Evolutionary conservation across 2,329 filamentous ascomycete genomes (phyloP), one percentile per base, ranked within the genome.

Genomic region (Magnaporthiopsis poae): DNA sequence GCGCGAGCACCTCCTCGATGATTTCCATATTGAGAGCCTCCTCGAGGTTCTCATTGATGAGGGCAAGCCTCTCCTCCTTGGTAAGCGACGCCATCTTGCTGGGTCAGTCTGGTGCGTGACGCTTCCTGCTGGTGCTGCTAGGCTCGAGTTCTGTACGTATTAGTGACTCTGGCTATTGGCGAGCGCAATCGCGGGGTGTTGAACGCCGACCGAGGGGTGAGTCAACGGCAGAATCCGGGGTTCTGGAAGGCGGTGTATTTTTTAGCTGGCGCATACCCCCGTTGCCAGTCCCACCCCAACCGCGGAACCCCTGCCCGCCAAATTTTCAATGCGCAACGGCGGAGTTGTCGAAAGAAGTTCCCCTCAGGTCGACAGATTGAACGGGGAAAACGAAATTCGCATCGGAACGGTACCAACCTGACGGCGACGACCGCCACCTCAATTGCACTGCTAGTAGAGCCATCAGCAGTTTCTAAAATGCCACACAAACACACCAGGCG

Each of bases 1-100:
- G 84, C 68, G 86, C 86, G 70, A 89, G 78, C 69, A 94, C 84
- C 62, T 86, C 82, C 75, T 92, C 86, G 74, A 95, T 90, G 69
- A 96, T 91, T 74, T 96, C 91, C 31, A 87, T 87, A 74, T 95
- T 93, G 68, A 96, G 84, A 64, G 91, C 81, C 81, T 96, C 92
- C 69, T 88, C 86, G 68, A 96, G 82, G 77, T 95, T 95, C 75
- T 88, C 87, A 69, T 84, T 86, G 79, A 96, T 96, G 73, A 96
- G 84, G 66, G 83, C 83, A 72, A 94, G 82, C 76, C 88, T 88
- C 77, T 91, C 70, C 39, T 64, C 56, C 52, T 65, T 65, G 11
- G 60, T 39, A 25, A 65, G 64, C 29, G 60, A 61, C 56, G 64
- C 60, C 64, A 65, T 65, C 2, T 56, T 56, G 46, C 46, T 9